Base-by-base conservation (phyloP, 345 rosid species). In the Cardiospermum halicacabum region DNA sequence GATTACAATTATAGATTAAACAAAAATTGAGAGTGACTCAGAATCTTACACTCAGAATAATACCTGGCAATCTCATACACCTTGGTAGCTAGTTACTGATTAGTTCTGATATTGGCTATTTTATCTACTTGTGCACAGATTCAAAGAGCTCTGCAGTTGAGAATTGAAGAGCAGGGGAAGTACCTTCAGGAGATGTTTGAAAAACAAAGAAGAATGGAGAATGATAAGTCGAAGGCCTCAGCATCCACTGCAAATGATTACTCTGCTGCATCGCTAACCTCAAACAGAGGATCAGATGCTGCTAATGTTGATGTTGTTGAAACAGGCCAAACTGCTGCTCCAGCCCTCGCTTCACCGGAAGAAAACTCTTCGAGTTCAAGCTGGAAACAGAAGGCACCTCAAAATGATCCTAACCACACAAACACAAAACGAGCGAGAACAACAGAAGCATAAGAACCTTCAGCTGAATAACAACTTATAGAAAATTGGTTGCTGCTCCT, bases 101-200 rank as follows among this genome's bases (percentile, higher is more conserved):
- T 25, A 28, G 7, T 54, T 58, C 70, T 62, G n/a, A 37, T 66
- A 24, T 43, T 32, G 16, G 12, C 45, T 25, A 32, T 1, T 18
- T 10, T 28, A 54, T 16, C 42, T 42, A 45, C 47, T 47, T 72
- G 43, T 53, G 24, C 45, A 60, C 85, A 93, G 98, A 88, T 82
- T 71, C 98, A 88, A 81, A 83, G 96, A 80, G 84, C 84, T 51
- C 69, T 91, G 76, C 96, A 88, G 76, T 58, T 84, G 64, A 77
- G 81, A 65, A 84, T 88, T 34, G 94, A 91, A 77, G 91, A 91
- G 80, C 96, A 88, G 36, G 97, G 96, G 16, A 88, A 73, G 77
- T n/a, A 77, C 22, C 81, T 87, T 62, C 72, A 73, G 68, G 69
- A 71, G 85, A 82, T 87, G 85, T 73, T 84, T 68, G 90, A 87